Percentiles rank a stretch among this genome's conserved stretches.
These are phyloP conservation scores for Pythium brassicae DNA, from an alignment of 352 stramenopile genomes.

Conservation along the genomic window DNA sequence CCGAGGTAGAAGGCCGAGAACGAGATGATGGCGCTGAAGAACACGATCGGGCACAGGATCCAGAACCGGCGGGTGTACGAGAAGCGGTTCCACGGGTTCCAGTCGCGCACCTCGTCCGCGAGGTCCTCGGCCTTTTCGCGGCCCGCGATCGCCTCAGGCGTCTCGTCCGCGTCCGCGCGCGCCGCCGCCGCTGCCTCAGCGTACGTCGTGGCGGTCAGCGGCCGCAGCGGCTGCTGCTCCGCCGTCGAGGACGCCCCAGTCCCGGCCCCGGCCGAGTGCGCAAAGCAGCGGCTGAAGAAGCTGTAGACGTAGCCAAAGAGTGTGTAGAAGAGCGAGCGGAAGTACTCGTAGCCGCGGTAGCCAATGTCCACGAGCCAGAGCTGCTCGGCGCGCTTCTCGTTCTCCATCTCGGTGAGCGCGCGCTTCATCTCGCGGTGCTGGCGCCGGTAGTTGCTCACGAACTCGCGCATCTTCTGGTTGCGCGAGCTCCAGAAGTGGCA, in stretches of 20 bases:
- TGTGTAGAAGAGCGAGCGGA: conserved; percentile 59
- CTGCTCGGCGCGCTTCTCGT: conserved; percentile 77
- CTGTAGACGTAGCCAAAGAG: conserved; percentile 34
- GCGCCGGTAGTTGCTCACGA: conserved; percentile 84
- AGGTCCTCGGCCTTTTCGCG: conserved; percentile 48
- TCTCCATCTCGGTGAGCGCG: conserved; percentile 65
- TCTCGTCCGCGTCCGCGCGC: conserved; percentile 47
- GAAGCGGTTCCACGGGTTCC: conserved; percentile 79
- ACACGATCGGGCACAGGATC: conserved; percentile 63
- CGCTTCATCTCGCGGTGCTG: conserved; percentile 72
- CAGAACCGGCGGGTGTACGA: conserved; percentile 58
- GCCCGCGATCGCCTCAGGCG: conserved; percentile 52
- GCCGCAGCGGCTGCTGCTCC: conserved; percentile 21
- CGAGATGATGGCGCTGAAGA: conserved; percentile 79
- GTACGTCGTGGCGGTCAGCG: conserved; percentile 1
- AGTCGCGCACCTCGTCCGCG: conserved; percentile 34
- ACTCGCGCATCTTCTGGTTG: conserved; percentile 85
- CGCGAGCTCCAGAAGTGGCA: conserved; percentile 84
- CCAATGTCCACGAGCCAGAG: conserved; percentile 83
- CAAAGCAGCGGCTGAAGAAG: conserved; percentile 9
- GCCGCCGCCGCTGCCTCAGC: conserved; percentile 10
- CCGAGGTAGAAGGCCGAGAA: conserved; percentile 76
- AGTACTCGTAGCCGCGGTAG: conserved; percentile 73
- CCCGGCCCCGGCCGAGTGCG: too few species aligned
- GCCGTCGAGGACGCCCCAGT: conserved; percentile 7